Conservation (phyloP, 306 rosid species). For the Rosa chinensis region DNA sequence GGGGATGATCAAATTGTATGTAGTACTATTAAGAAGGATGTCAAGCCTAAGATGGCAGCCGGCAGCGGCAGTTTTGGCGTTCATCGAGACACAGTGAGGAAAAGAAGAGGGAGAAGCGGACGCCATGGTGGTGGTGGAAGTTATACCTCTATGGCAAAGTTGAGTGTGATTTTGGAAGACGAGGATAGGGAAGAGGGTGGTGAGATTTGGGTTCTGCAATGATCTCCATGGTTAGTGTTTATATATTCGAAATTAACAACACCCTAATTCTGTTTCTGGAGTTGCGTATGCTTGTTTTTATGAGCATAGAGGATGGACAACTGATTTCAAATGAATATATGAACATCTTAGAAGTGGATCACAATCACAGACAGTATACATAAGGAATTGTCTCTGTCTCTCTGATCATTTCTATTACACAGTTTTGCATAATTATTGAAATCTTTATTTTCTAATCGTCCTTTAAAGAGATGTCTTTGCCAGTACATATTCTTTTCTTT, state of each 20-base stretch:
- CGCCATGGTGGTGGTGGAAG: background rate
- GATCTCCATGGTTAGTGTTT: background rate
- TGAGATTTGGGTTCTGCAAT: background rate
- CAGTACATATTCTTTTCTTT: background rate
- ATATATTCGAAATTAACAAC: background rate
- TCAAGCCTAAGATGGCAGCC: background rate
- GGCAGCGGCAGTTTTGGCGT: background rate
- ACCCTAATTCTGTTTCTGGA: background rate
- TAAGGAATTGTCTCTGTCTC: background rate
- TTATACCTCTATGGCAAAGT: background rate
- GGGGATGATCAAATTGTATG: slow-evolving; percentile 10
- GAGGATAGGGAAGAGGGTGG: slow-evolving; percentile 1
- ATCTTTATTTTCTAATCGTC: background rate
- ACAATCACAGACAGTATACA: background rate
- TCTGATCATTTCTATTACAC: background rate
- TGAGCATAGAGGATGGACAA: background rate
- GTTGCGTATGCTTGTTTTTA: background rate
- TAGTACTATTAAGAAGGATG: slow-evolving; percentile 12
- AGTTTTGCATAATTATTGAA: background rate
- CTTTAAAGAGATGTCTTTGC: background rate
- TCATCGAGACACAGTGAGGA: background rate
- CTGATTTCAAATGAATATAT: background rate
- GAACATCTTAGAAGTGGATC: background rate
- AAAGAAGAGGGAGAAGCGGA: slow-evolving; percentile 14
- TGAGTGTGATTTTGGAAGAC: slow-evolving; percentile 26